Percentiles rank a stretch among this genome's conserved stretches.
These are phyloP conservation scores for Ascochyta clinopodiicola DNA, from an alignment of 2,329 filamentous ascomycete species.

Conservation along the genomic window DNA sequence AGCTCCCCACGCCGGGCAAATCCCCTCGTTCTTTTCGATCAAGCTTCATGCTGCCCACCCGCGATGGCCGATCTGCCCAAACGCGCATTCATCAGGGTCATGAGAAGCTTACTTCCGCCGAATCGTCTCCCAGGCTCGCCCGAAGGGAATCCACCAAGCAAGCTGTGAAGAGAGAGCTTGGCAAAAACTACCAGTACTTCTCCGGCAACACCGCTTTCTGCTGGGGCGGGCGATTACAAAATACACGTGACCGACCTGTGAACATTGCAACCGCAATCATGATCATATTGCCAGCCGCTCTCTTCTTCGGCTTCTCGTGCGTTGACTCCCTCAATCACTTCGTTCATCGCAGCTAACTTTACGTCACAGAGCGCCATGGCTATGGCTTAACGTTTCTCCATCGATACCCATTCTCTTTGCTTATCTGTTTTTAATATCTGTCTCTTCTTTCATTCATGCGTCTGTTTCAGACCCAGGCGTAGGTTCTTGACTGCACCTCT, in stretches of 20 bases:
- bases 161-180: constrained; percentile 55
- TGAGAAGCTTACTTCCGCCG: constrained; percentile 82
- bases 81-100: constrained; percentile 64
- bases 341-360: constrained; percentile 19
- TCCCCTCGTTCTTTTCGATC: constrained; percentile 80
- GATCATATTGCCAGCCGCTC: constrained; percentile 75
- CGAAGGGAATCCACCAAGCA: constrained; percentile 50
- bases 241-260: constrained; percentile 84
- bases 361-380: constrained; percentile 69
- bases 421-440: constrained; percentile 87
- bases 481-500: constrained; percentile 52
- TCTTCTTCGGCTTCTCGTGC: constrained; percentile 85
- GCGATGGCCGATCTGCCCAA: constrained; percentile 57
- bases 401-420: constrained; percentile 88
- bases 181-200: constrained; percentile 90
- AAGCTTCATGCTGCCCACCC: constrained; percentile 71
- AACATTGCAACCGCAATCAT: constrained; percentile 86
- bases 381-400: constrained; percentile 86
- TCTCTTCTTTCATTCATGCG: constrained; percentile 93
- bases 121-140: constrained; percentile 73
- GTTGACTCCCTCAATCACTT: constrained; percentile 32
- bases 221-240: constrained; percentile 83
- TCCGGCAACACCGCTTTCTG: constrained; percentile 92
- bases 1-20: constrained; percentile 67
- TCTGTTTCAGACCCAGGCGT: constrained; percentile 92